Conservation (phyloP, 345 rosid species). For the Anacardium occidentale region DNA sequence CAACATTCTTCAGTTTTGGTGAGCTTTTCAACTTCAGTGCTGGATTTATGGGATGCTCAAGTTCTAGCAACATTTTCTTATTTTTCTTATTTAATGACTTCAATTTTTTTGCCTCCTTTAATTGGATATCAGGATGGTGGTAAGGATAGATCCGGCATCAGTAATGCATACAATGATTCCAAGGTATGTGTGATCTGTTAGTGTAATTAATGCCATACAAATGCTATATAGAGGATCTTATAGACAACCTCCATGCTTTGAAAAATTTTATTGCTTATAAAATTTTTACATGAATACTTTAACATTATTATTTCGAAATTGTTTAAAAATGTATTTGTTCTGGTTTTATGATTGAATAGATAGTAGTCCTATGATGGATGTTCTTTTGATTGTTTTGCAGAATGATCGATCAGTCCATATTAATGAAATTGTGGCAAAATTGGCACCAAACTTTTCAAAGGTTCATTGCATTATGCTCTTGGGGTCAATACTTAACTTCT, state of each 20-base stretch:
- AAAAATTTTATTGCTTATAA: background rate
- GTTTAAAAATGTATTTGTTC: background rate
- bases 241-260: background rate
- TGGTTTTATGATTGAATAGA: constrained; percentile 6
- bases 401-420: constrained; percentile 45
- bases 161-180: background rate
- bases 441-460: constrained; percentile 56
- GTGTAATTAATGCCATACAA: background rate
- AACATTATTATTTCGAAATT: no score
- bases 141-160: constrained; percentile 11
- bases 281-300: no score
- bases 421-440: constrained; percentile 40
- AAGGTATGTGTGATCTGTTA: background rate
- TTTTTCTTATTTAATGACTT: constrained; percentile 1
- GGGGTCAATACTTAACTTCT: constrained; percentile 16
- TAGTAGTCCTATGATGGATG: background rate
- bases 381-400: constrained; percentile 34
- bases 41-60: background rate
- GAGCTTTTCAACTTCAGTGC: constrained; percentile 31
- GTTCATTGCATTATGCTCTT: constrained; percentile 34
- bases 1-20: constrained; percentile 48
- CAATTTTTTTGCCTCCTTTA: constrained; percentile 6
- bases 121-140: constrained; percentile 30
- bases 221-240: background rate
- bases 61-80: background rate